These are phyloP conservation scores for Vigna reflexopilosa DNA, from an alignment of 306 rosid species.

Conservation along the genomic window DNA sequence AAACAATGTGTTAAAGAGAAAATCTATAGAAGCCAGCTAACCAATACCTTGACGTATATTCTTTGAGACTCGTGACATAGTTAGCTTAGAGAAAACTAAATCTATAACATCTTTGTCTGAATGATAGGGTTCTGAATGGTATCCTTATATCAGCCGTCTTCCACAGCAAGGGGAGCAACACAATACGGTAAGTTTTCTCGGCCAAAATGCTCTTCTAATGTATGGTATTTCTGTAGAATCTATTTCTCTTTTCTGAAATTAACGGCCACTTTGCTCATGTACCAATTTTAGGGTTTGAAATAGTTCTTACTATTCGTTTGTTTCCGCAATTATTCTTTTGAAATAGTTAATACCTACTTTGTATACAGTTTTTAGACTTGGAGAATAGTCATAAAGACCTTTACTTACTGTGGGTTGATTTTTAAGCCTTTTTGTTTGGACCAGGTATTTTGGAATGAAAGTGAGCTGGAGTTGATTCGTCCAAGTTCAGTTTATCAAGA, in stretches of 20 bases:
- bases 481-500: constrained; percentile 68
- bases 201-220: background rate
- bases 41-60: constrained; percentile 9
- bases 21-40: background rate
- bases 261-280: background rate
- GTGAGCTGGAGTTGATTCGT: constrained; percentile 79
- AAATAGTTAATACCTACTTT: background rate
- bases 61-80: background rate
- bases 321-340: too few relatives aligned
- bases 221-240: background rate
- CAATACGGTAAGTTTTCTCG: constrained; percentile 59
- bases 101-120: constrained; percentile 30
- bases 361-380: constrained; percentile 20
- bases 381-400: constrained; percentile 10
- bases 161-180: constrained; percentile 64
- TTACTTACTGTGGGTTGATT: constrained; percentile 20
- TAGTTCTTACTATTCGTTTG: background rate
- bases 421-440: constrained; percentile 41
- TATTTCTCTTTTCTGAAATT: constrained; percentile 5
- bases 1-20: background rate
- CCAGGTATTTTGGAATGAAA: constrained; percentile 74
- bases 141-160: constrained; percentile 70
- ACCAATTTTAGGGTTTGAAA: constrained; percentile 30
- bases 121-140: constrained; percentile 72
- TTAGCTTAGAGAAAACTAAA: constrained; percentile 17